Evolutionary conservation across 371 early-diverging fungal species (phyloP).

Genomic region (Mucor sp.): DNA sequence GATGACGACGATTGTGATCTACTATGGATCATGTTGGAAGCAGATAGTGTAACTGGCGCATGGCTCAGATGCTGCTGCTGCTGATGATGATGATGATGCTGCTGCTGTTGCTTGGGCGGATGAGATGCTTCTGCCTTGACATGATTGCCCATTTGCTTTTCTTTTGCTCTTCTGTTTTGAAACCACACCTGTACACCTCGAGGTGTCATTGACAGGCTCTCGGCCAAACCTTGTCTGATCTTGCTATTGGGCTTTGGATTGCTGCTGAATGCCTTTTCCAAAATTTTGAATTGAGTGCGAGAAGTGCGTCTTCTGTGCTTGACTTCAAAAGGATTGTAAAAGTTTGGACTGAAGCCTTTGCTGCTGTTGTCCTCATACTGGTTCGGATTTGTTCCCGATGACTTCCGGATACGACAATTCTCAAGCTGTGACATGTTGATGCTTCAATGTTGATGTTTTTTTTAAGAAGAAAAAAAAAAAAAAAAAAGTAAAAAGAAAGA

Average conservation of each 20-base stretch:
- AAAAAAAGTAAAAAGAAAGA: background rate
- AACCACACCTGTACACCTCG: slow-evolving; percentile 92
- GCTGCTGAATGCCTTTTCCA: slow-evolving; percentile 59
- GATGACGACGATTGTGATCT: slow-evolving; percentile 18
- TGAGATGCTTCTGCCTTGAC: background rate
- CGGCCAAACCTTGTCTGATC: slow-evolving; percentile 68
- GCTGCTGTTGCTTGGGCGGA: background rate
- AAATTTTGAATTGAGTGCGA: slow-evolving; percentile 60
- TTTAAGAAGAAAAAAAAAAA: background rate
- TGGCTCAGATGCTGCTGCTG: background rate
- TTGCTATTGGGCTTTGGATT: slow-evolving; percentile 71
- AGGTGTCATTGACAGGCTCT: slow-evolving; percentile 75
- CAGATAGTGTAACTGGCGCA: background rate
- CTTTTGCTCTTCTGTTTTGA: slow-evolving; percentile 89
- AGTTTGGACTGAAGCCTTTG: slow-evolving; percentile 24
- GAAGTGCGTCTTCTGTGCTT: slow-evolving; percentile 67
- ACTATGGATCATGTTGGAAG: slow-evolving; percentile 13
- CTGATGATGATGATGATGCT: background rate
- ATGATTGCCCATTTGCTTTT: slow-evolving; percentile 43
- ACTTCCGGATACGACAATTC: background rate
- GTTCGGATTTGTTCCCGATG: background rate
- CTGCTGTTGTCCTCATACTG: background rate
- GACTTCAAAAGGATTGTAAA: slow-evolving; percentile 40
- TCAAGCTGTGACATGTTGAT: background rate
- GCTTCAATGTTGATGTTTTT: background rate